Conservation (phyloP, 768 basidiomycete genomes). For the Chalciporus piperatus region DNA sequence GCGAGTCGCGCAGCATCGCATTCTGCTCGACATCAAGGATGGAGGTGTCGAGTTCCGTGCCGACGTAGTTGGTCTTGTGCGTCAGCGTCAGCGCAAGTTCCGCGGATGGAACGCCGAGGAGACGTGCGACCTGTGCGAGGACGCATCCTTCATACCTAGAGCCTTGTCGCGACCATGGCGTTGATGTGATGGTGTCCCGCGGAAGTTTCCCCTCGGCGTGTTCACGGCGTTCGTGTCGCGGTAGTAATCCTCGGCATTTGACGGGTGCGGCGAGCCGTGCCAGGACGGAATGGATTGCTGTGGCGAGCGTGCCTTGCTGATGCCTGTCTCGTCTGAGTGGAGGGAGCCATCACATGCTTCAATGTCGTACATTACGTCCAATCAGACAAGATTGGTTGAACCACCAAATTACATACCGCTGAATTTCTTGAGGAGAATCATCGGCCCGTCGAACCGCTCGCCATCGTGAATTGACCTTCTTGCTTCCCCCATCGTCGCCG, state of each 20-base stretch:
- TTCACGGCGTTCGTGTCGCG: constrained; percentile 76
- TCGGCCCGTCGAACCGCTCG: constrained; percentile 94
- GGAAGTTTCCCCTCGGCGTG: no score
- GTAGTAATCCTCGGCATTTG: constrained; percentile 83
- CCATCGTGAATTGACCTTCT: constrained; percentile 94
- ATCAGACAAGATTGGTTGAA: not conserved
- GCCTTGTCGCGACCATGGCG: constrained; percentile 50
- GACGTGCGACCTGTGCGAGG: no score
- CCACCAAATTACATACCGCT: constrained; percentile 59
- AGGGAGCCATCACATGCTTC: constrained; percentile 87
- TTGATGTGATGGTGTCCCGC: constrained; percentile 38
- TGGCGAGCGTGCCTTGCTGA: constrained; percentile 61
- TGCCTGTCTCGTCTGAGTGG: constrained; percentile 71
- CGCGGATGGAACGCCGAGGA: no score
- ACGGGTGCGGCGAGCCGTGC: constrained; percentile 65
- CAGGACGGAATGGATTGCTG: constrained; percentile 54
- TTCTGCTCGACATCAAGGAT: no score
- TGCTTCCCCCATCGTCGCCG: constrained; percentile 90
- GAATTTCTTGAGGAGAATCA: constrained; percentile 98
- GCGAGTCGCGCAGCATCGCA: no score
- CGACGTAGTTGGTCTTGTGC: no score
- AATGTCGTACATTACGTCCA: constrained; percentile 64
- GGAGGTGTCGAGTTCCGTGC: no score
- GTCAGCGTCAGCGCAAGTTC: no score
- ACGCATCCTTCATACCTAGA: constrained; percentile 48